Evolutionary conservation across 345 rosid species (phyloP).

Genomic region (Euphorbia lathyris): DNA sequence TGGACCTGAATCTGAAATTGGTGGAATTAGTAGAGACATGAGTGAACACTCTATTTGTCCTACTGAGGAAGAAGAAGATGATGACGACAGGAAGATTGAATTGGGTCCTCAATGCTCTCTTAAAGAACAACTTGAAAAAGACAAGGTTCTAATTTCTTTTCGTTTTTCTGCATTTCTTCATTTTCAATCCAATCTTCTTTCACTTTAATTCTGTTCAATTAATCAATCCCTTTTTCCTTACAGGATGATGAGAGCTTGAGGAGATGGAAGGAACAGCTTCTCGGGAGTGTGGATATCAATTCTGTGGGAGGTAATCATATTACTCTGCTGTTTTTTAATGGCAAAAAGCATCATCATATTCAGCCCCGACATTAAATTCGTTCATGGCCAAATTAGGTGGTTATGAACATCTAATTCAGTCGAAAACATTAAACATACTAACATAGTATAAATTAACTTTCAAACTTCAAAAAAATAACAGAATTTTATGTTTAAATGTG

Average conservation of each 20-base stretch:
- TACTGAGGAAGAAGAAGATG: slow-evolving; percentile 46
- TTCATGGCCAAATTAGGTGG: too few species aligned
- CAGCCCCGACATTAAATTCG: too few species aligned
- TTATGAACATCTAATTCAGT: too few species aligned
- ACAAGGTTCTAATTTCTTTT: slow-evolving; percentile 39
- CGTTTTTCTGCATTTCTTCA: background rate
- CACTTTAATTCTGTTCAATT: too few species aligned
- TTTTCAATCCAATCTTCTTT: slow-evolving; percentile 8
- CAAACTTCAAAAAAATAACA: too few species aligned
- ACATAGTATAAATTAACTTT: too few species aligned
- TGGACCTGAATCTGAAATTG: slow-evolving; percentile 24
- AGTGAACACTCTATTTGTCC: slow-evolving; percentile 41
- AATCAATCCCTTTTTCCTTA: too few species aligned
- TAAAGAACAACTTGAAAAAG: slow-evolving; percentile 66
- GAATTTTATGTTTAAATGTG: too few species aligned
- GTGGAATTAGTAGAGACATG: slow-evolving; percentile 26
- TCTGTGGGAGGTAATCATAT: slow-evolving; percentile 62
- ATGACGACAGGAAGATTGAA: slow-evolving; percentile 50
- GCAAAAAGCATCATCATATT: too few species aligned
- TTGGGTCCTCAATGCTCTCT: slow-evolving; percentile 64
- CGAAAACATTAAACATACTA: too few species aligned
- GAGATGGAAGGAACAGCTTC: slow-evolving; percentile 94
- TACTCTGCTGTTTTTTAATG: too few species aligned
- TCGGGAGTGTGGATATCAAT: slow-evolving; percentile 64
- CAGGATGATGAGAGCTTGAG: slow-evolving; percentile 95